phyloP scores from a whole-genome alignment of 768 basidiomycete species.

The Mycena capillaripes region DNA sequence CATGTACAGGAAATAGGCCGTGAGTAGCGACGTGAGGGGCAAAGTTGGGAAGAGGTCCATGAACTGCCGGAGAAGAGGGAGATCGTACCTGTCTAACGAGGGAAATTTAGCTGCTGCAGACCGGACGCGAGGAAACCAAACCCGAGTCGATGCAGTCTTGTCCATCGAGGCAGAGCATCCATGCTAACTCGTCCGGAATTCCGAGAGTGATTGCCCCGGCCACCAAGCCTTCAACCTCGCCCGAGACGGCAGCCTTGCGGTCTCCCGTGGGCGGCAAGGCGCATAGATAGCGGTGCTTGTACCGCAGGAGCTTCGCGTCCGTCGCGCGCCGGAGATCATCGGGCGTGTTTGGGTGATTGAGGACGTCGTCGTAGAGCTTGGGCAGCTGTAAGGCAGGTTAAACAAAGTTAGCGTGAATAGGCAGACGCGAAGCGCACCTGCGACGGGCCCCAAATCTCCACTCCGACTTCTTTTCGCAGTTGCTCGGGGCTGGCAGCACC shows the following conservation, averaged over 20 bases:
- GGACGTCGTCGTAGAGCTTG: slow-evolving; percentile 79
- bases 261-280: slow-evolving; percentile 63
- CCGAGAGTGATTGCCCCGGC: slow-evolving; percentile 82
- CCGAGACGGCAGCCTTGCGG: slow-evolving; percentile 63
- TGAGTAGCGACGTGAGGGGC: slow-evolving; percentile 68
- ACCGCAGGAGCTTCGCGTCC: slow-evolving; percentile 81
- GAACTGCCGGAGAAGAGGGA: slow-evolving; percentile 69
- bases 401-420: background rate
- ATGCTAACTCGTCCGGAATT: slow-evolving; percentile 86
- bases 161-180: slow-evolving; percentile 84
- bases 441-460: slow-evolving; percentile 75
- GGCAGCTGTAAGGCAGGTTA: slow-evolving; percentile 67
- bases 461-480: slow-evolving; percentile 72
- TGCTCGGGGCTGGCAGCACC: slow-evolving; percentile 73
- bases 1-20: slow-evolving; percentile 78
- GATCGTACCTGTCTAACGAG: slow-evolving; percentile 71
- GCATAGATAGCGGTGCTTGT: slow-evolving; percentile 72
- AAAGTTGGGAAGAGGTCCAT: slow-evolving; percentile 74
- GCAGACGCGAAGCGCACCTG: slow-evolving; percentile 55
- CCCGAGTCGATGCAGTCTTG: slow-evolving; percentile 77
- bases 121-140: slow-evolving; percentile 51
- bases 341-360: slow-evolving; percentile 83
- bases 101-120: slow-evolving; percentile 5
- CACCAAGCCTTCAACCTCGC: slow-evolving; percentile 79
- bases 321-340: slow-evolving; percentile 84